Conservation (phyloP, 805 yeast genomes). For the Candida piceae region DNA sequence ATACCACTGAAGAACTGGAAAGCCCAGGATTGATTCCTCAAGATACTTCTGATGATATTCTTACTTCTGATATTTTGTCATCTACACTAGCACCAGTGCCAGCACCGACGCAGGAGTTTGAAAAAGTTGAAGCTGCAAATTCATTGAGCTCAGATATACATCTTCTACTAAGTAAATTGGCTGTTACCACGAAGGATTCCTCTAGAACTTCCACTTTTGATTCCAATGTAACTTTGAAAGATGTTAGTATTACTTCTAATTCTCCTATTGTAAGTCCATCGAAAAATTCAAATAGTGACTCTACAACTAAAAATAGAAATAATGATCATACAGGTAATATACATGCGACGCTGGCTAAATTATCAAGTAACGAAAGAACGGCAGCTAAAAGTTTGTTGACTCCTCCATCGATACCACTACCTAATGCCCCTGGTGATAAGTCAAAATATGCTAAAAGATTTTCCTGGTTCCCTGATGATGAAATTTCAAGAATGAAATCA, state of each 20-base stretch:
- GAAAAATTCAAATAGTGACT: no score
- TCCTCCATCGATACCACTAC: no score
- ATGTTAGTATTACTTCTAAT: background rate
- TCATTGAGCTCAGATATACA: conserved; percentile 12
- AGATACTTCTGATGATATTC: background rate
- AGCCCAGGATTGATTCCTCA: conserved; percentile 11
- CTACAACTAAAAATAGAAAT: background rate
- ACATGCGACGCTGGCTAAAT: conserved; percentile 2
- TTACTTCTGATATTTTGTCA: no score
- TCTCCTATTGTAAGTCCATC: background rate
- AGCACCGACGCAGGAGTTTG: background rate
- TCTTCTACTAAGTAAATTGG: conserved; percentile 2
- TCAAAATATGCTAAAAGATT: no score
- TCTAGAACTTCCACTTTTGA: conserved; percentile 14
- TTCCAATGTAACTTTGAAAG: conserved; percentile 11
- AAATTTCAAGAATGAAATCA: conserved; percentile 1
- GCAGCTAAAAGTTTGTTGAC: background rate
- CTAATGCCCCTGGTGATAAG: no score
- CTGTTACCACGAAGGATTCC: background rate
- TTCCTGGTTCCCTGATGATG: conserved; percentile 29
- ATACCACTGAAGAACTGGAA: conserved; percentile 9
- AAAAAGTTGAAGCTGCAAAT: background rate
- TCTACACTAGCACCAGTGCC: no score
- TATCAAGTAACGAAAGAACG: background rate
- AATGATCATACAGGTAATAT: background rate